Base-by-base conservation (phyloP, 495 filamentous ascomycete genomes). In the Amorphotheca resinae region DNA sequence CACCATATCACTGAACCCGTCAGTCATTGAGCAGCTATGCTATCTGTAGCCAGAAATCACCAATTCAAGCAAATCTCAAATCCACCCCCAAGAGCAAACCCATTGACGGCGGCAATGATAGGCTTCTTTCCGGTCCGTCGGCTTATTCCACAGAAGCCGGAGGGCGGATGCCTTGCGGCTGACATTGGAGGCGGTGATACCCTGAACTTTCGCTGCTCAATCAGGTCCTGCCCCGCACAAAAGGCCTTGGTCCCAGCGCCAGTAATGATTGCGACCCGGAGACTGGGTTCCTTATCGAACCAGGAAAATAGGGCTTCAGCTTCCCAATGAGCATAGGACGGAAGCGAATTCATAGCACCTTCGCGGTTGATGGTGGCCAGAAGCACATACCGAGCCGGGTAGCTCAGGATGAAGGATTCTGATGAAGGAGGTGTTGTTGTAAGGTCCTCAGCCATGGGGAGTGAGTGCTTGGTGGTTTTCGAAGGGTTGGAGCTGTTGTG, bases 71-170 rank as follows among this genome's bases (percentile, higher is more conserved):
- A 65, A 61, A 86, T 83, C 60, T 93, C 85, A 53, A 79, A 76
- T 6, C 85, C 85, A 6, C 81, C 85, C 23, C 85, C 85, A 25
- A 81, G 65, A 23, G 77, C 78, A 16, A 83, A 63, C 4, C 85
- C 84, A 53, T 87, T 84, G 12, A 91, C 79, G 3, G 84, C 85
- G 3, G 82, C 79, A 48, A 93, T 77, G 17, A 93, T 66, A 2
- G 85, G 85, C 50, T 82, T 80, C 57, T 73, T 76, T 20, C 69
- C 73, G 4, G 49, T 48, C 11, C 68, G 55, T 43, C 70, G 64
- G 37, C 65, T 70, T 12, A 72, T 53, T 2, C 69, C 68, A 25
- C 62, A 63, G 42, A 74, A 74, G 30, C 68, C 68, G 1, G 46
- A 33, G 2, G 49, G 23, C 11, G 53, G 53, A 42, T 56, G 53